A percentile compares a stretch with the other conserved stretches of the same genome.
Conservation (phyloP, 2,329 filamentous ascomycete genomes). For the Fusarium transvaalense region DNA sequence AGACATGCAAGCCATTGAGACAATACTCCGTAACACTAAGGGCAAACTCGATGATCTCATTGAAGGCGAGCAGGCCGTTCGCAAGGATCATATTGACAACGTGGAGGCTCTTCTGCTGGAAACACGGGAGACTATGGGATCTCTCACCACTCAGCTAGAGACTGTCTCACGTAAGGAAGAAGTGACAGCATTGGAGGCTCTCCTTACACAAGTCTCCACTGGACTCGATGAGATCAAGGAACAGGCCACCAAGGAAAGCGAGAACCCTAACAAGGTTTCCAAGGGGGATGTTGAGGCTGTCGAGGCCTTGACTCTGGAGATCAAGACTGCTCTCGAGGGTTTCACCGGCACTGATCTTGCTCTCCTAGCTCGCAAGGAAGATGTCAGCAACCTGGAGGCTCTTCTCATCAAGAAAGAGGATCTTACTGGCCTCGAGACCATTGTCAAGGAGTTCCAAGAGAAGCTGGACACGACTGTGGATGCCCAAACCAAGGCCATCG, state of each 20-base stretch:
- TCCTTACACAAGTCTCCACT: constrained; percentile 81
- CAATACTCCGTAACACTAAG: constrained; percentile 89
- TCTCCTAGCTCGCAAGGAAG: constrained; percentile 78
- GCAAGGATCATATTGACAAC: constrained; percentile 73
- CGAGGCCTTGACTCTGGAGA: constrained; percentile 84
- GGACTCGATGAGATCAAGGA: constrained; percentile 81
- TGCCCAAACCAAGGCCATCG: constrained; percentile 81
- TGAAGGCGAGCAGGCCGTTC: constrained; percentile 77
- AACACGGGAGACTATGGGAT: constrained; percentile 78
- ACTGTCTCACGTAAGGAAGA: constrained; percentile 82
- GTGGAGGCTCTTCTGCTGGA: constrained; percentile 77
- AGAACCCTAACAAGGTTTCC: constrained; percentile 74
- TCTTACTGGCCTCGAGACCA: constrained; percentile 72
- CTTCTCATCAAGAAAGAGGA: constrained; percentile 79
- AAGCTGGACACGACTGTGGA: constrained; percentile 76
- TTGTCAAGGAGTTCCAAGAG: constrained; percentile 79
- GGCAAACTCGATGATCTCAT: constrained; percentile 85
- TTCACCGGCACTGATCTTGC: constrained; percentile 77
- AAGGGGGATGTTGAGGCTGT: constrained; percentile 88
- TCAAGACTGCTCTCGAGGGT: constrained; percentile 82
- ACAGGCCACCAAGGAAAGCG: constrained; percentile 64
- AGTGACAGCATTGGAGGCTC: constrained; percentile 78
- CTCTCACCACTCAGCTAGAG: constrained; percentile 75
- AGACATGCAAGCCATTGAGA: constrained; percentile 91
- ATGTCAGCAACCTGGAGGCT: constrained; percentile 74